Base-by-base conservation (phyloP, 805 yeast species). In the Debaryomyces hansenii region DNA sequence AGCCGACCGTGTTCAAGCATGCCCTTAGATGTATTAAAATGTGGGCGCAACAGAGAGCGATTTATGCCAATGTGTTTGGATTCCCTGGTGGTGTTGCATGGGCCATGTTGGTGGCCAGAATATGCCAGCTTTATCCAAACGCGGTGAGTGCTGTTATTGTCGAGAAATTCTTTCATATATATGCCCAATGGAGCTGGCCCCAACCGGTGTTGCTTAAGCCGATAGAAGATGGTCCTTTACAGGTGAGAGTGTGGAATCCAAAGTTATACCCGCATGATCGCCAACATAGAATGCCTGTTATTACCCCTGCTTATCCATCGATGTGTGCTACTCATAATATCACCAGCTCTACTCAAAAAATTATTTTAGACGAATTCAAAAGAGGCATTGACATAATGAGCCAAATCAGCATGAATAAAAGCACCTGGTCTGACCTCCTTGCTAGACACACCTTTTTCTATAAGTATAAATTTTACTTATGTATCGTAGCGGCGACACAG, bases 81-180 rank as follows among this genome's bases (percentile, higher is more conserved):
- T 94, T 92, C 67, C 99, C 98, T 0, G 99, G 99, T 59, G 99
- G 99, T 66, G 99, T 94, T 41, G 99, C 99, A 1, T 94, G 99
- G 99, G 99, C 99, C 0, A 94, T 94, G 97, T 67, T 94, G 35
- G 97, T 91, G n/a, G 99, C 98, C 1, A 78, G 99, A 57, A 90
- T 94, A 24, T 94, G 99, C 66, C 99, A 94, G 64, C 70, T 94
- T 42, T 94, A 92, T 63, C 99, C 99, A 8, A 92, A 92, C 66
- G 96, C 98, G 0, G 95, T 90, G 10, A 85, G 97, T 50, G 89
- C 98, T 0, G 90, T 87, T 2, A 86, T 94, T 43, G 84, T 94
- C n/a, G 82, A 85, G 48, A 87, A 90, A 61, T 94, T 94, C 63
- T 94, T 94, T 69, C 80, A 82, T 53, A 90, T 94, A 51, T 79